A percentile compares a stretch with the other conserved stretches of the same genome.
These are phyloP conservation scores for Turritis glabra DNA, from an alignment of 345 rosid genomes.

Conservation along the genomic window DNA sequence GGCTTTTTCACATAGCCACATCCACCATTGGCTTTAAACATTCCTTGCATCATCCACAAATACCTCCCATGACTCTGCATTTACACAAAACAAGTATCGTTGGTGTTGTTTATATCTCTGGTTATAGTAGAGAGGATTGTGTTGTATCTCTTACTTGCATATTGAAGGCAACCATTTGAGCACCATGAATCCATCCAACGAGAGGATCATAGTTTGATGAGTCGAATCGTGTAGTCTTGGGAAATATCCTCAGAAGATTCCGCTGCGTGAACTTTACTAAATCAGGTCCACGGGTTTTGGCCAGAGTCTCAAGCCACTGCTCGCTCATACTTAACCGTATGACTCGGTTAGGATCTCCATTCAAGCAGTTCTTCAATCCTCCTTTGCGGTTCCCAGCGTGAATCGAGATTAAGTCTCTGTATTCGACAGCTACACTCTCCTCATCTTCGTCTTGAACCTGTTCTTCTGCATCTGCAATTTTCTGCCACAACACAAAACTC, in stretches of 20 bases:
- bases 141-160: conserved; percentile 70
- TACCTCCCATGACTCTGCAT: conserved; percentile 64
- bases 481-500: conserved; percentile 35
- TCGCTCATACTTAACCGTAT: conserved; percentile 74
- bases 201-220: conserved; percentile 89
- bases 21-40: conserved; percentile 84
- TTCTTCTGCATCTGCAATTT: conserved; percentile 39
- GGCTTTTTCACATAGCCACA: conserved; percentile 91
- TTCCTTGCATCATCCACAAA: conserved; percentile 85
- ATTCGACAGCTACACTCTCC: conserved; percentile 43
- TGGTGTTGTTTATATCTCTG: background rate
- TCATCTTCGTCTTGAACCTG: conserved; percentile 46
- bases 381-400: conserved; percentile 75
- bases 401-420: conserved; percentile 65
- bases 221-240: conserved; percentile 67
- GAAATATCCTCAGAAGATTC: conserved; percentile 77
- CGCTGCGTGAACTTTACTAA: conserved; percentile 75
- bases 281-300: conserved; percentile 44
- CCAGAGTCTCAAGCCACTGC: conserved; percentile 61
- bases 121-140: background rate
- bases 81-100: background rate
- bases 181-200: conserved; percentile 89
- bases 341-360: conserved; percentile 48
- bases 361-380: conserved; percentile 44
- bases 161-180: conserved; percentile 99